Evolutionary conservation across 2,329 filamentous ascomycete species (phyloP).

Genomic region (Eutypella sp.): DNA sequence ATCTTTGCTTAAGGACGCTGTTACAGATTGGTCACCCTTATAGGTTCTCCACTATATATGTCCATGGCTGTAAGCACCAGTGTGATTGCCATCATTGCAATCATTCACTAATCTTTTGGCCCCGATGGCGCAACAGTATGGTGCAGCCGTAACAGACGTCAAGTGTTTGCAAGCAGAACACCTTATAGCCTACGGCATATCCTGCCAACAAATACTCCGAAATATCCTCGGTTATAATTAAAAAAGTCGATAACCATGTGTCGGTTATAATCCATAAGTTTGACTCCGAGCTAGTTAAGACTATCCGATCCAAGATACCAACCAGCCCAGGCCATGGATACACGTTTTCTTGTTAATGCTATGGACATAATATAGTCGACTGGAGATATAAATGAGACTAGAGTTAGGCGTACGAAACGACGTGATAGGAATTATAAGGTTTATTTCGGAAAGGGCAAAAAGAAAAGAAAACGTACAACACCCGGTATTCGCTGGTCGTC

Average conservation of each 20-base stretch:
- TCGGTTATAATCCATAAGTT: constrained; percentile 13
- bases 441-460: constrained; percentile 29
- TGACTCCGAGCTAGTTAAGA: constrained; percentile 9
- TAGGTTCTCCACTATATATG: too few relatives aligned
- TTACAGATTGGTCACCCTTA: too few relatives aligned
- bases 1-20: constrained; percentile 3
- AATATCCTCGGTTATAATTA: constrained; percentile 3
- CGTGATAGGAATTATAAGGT: constrained; percentile 27
- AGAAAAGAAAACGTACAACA: too few relatives aligned
- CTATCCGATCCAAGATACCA: constrained; percentile 9
- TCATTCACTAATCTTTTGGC: too few relatives aligned
- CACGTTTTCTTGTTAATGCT: constrained; percentile 5
- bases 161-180: constrained; percentile 11
- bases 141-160: too few relatives aligned
- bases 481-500: too few relatives aligned
- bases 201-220: constrained; percentile 3
- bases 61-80: too few relatives aligned
- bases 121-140: too few relatives aligned
- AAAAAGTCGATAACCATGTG: constrained; percentile 14
- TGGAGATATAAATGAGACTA: constrained; percentile 24
- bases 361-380: constrained; percentile 16
- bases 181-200: constrained; percentile 12
- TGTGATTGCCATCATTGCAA: too few relatives aligned
- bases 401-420: constrained; percentile 26
- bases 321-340: background rate